phyloP scores from a whole-genome alignment of 2,329 filamentous ascomycete species.

The Aspergillus sp. region DNA sequence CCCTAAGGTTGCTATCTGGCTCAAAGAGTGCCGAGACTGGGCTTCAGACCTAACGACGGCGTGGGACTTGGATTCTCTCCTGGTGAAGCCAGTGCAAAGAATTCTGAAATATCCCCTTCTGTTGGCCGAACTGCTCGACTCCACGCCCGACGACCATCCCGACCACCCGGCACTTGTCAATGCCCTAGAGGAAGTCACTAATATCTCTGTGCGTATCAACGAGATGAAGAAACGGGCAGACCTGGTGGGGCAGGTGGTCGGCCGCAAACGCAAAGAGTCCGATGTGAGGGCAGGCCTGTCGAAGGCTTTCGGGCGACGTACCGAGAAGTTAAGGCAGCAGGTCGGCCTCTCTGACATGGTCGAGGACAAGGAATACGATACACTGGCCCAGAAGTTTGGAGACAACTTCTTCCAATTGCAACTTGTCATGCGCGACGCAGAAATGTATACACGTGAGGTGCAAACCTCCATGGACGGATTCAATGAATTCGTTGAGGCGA shows the following conservation, averaged over 20 bases:
- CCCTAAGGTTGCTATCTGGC: slow-evolving; percentile 73
- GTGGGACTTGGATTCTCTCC: slow-evolving; percentile 92
- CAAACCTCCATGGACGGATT: slow-evolving; percentile 79
- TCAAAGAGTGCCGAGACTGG: slow-evolving; percentile 88
- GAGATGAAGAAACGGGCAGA: slow-evolving; percentile 94
- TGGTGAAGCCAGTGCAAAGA: slow-evolving; percentile 95
- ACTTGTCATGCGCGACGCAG: slow-evolving; percentile 89
- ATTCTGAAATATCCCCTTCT: slow-evolving; percentile 92
- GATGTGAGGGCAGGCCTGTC: slow-evolving; percentile 82
- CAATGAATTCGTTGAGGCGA: slow-evolving; percentile 74
- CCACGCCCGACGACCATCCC: slow-evolving; percentile 79
- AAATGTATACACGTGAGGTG: slow-evolving; percentile 83
- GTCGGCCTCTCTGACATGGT: slow-evolving; percentile 65
- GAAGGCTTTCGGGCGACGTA: slow-evolving; percentile 85
- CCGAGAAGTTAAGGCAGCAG: slow-evolving; percentile 78
- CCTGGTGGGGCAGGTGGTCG: slow-evolving; percentile 84
- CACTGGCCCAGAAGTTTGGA: slow-evolving; percentile 80
- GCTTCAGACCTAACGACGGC: slow-evolving; percentile 89
- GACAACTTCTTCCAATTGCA: slow-evolving; percentile 92
- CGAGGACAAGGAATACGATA: slow-evolving; percentile 80
- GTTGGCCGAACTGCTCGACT: slow-evolving; percentile 74
- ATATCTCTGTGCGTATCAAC: slow-evolving; percentile 72
- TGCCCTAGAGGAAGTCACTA: slow-evolving; percentile 69
- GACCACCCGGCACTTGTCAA: slow-evolving; percentile 71
- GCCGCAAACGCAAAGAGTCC: slow-evolving; percentile 82